Conservation (phyloP, 305 asterid genomes). For the Fraxinus platypoda region DNA sequence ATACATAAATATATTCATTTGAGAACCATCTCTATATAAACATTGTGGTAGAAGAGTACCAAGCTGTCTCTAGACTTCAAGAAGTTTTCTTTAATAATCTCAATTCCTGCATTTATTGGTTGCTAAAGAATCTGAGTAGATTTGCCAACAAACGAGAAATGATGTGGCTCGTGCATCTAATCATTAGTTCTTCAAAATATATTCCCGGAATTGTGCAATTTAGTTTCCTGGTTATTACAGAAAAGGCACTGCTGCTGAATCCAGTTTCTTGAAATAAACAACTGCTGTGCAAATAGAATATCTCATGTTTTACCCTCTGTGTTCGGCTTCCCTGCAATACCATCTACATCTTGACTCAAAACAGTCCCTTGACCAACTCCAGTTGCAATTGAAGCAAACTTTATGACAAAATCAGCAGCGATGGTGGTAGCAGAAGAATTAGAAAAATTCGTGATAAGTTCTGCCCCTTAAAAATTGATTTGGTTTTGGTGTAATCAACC, state of each 20-base stretch:
- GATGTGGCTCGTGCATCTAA: neutral
- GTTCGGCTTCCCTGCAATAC: neutral
- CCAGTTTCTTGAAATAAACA: neutral
- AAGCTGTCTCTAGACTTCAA: neutral
- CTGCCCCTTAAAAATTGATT: neutral
- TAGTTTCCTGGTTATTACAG: neutral
- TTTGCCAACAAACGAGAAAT: neutral
- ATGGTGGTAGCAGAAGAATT: neutral
- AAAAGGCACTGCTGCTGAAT: neutral
- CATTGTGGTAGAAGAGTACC: neutral
- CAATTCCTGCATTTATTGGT: neutral
- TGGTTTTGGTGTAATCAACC: neutral
- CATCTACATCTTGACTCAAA: neutral
- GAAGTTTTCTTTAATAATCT: neutral
- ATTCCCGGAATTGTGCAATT: neutral
- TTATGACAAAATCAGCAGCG: neutral
- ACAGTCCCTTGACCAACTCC: neutral
- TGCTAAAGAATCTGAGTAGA: neutral
- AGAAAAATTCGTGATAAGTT: neutral
- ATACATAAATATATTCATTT: neutral
- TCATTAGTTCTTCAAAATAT: neutral
- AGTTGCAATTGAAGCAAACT: neutral
- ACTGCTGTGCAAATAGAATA: neutral
- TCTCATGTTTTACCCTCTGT: neutral
- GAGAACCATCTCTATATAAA: neutral